phyloP scores from a whole-genome alignment of 1,139 yeast genomes.

The Magnusiomyces magnusii region DNA sequence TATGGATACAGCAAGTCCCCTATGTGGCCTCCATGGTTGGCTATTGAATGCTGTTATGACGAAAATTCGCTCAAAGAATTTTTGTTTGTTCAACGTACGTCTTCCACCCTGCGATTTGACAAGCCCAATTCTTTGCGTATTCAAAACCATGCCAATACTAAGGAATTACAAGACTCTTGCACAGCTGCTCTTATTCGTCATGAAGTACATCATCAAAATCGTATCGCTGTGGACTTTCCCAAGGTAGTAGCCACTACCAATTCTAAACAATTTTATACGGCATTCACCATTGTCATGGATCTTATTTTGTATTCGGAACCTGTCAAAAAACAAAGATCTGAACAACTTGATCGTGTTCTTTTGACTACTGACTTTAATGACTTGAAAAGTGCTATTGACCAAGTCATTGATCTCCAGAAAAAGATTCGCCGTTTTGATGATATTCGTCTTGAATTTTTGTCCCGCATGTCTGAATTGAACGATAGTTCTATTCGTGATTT shows the following conservation, averaged over 20 bases:
- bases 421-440: conserved; percentile 42
- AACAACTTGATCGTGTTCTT: conserved; percentile 56
- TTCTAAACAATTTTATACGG: conserved; percentile 61
- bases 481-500: conserved; percentile 27
- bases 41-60: conserved; percentile 65
- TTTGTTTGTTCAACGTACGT: conserved; percentile 54
- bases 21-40: conserved; percentile 80
- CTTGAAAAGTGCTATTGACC: conserved; percentile 45
- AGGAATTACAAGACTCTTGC: conserved; percentile 10
- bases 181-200: conserved; percentile 26
- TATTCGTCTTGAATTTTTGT: conserved; percentile 42
- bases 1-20: conserved; percentile 35
- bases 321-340: conserved; percentile 46
- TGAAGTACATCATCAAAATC: conserved; percentile 36
- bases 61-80: conserved; percentile 48
- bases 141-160: conserved; percentile 14
- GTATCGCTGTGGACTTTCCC: conserved; percentile 56
- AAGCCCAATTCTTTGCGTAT: conserved; percentile 61
- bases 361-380: conserved; percentile 65
- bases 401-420: conserved; percentile 50
- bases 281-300: conserved; percentile 57
- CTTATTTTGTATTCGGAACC: conserved; percentile 63
- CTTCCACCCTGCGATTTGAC: conserved; percentile 54
- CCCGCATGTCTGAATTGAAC: conserved; percentile 26
- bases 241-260: conserved; percentile 63